A percentile compares a stretch with the other conserved stretches of the same genome.
Conservation (phyloP, 164 flowering plant species). For the Vitis amurensis region DNA sequence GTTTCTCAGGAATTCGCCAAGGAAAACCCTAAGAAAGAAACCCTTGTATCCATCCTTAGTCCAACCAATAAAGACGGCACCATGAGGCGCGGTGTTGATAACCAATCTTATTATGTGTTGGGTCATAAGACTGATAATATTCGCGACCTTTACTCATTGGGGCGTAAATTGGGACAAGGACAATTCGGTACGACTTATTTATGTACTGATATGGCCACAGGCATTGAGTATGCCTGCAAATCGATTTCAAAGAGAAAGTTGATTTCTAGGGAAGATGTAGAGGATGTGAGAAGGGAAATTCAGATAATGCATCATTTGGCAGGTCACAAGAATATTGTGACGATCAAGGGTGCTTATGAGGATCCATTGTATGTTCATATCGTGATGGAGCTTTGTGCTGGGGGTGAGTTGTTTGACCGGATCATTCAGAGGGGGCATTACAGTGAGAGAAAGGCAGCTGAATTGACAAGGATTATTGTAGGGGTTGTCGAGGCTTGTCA, state of each 20-base stretch:
- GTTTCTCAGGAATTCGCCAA: slow-evolving; percentile 42
- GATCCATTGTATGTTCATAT: slow-evolving; percentile 77
- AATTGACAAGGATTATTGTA: slow-evolving; percentile 76
- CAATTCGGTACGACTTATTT: slow-evolving; percentile 88
- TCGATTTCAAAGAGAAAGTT: slow-evolving; percentile 88
- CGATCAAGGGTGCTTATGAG: slow-evolving; percentile 85
- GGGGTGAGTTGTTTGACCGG: slow-evolving; percentile 87
- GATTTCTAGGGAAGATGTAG: slow-evolving; percentile 81
- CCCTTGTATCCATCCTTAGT: slow-evolving; percentile 13
- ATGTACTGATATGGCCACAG: slow-evolving; percentile 65
- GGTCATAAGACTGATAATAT: slow-evolving; percentile 84
- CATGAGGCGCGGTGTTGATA: slow-evolving; percentile 66
- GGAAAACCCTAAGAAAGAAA: slow-evolving; percentile 33
- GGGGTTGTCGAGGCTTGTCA: slow-evolving; percentile 91
- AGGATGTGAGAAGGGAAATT: slow-evolving; percentile 89
- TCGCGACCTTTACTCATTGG: slow-evolving; percentile 77
- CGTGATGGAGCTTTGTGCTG: slow-evolving; percentile 83
- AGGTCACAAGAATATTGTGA: slow-evolving; percentile 79
- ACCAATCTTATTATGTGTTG: slow-evolving; percentile 68
- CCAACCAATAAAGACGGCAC: slow-evolving; percentile 36
- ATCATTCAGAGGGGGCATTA: slow-evolving; percentile 89
- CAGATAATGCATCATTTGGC: slow-evolving; percentile 96
- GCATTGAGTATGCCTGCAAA: slow-evolving; percentile 77
- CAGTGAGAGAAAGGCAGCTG: slow-evolving; percentile 88
- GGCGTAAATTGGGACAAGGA: slow-evolving; percentile 90